Base-by-base conservation (phyloP, 331 rosid species). In the Saraca asoca region DNA sequence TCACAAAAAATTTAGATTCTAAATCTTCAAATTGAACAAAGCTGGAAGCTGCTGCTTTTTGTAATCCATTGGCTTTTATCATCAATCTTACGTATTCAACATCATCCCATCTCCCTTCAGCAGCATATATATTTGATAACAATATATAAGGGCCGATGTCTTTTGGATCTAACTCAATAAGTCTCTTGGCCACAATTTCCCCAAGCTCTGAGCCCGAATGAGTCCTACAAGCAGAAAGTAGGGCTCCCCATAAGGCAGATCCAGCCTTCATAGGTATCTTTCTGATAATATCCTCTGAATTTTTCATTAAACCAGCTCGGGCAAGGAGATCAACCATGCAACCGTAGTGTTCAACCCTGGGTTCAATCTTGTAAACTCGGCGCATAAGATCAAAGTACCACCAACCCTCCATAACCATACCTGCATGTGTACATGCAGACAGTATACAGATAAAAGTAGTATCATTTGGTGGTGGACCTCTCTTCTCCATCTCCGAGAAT, bases 321-420 rank as follows among this genome's bases (percentile, higher is more conserved):
- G 83, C 87, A 66, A 86, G 87, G 74, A 86, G 87, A 65, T 86
- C 89, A 71, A 83, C 87, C 87, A 81, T 81, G 83, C 92, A 86
- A 50, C 89, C 89, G 50, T 81, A 86, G 80, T 86, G 92, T 61
- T 86, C 87, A 58, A 81, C 79, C 68, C 71, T 86, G 49, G 92
- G 92, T 59, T 86, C 87, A 66, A 86, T 86, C 31, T 68, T 65
- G 80, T 86, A 86, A 74, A 83, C 85, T 29, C 71, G 78, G 34
- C 38, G 71, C 92, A 83, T 86, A 53, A 70, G 74, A 72, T 79
- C 85, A 37, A 83, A 83, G 72, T 69, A 83, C 85, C 85, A 79
- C 87, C 88, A 86, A 74, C 92, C 92, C 75, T 86, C 89, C 83
- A 83, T 61, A 74, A 86, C 85, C 89, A 86, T 68, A 43, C 87